Base-by-base conservation (phyloP, 352 stramenopile species). In the Phytophthora europaea region DNA sequence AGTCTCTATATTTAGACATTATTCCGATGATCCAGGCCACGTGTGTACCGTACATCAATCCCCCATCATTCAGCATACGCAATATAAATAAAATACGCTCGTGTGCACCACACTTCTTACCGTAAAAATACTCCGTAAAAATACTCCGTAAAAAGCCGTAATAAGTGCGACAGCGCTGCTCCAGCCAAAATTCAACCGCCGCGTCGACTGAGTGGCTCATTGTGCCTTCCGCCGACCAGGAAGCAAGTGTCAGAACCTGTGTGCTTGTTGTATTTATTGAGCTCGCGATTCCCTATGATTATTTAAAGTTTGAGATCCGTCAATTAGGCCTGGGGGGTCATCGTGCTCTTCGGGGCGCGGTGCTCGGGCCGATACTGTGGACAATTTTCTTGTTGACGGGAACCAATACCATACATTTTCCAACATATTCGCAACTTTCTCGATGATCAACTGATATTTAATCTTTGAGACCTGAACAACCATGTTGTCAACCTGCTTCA, bases 301-400 rank as follows among this genome's bases (percentile, higher is more conserved):
- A 91, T 58, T 79, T 79, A 91, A 93, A 93, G 85, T 93, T 93
- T 93, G 85, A 93, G 85, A 93, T 89, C 85, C 84, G 85, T 87
- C 53, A 90, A 90, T 90, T 65, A 81, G 61, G 58, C 50, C 66
- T 77, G 58, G 69, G 69, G 71, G 71, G 67, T 77, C 71, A 79
- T 75, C 56, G 60, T 56, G 51, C 40, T 72, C 61, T 66, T 67
- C 45, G 43, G 62, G 55, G 50, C 18, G 61, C 18, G 66, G 40
- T 67, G 66, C 70, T 82, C 72, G 55, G 64, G 61, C 65, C 64
- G 47, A 91, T 93, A 75, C 79, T 93, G 85, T 88, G 85, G 85
- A 93, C 81, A 78, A 65, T 72, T 81, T 81, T 80, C 81, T 81
- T 83, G 84, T 89, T 93, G 85, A 93, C 72, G 85, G 85, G 78